These are phyloP conservation scores for Phytophthora crassamura DNA, from an alignment of 352 stramenopile species.

Conservation along the genomic window DNA sequence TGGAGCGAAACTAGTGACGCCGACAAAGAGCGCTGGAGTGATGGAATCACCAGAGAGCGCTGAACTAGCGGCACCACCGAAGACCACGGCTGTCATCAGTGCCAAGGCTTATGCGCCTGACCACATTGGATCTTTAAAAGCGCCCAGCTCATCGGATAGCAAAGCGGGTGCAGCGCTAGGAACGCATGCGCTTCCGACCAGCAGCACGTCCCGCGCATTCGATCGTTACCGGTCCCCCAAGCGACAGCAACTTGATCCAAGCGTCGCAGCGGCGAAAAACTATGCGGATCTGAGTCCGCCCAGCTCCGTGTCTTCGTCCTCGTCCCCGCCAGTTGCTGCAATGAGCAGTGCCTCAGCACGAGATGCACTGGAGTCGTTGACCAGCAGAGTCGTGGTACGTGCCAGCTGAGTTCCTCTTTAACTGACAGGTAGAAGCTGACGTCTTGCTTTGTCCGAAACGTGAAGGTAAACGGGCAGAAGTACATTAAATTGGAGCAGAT, in stretches of 20 bases:
- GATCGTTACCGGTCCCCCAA: constrained; percentile 63
- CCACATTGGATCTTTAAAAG: constrained; percentile 11
- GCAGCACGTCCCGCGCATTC: constrained; percentile 3
- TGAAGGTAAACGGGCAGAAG: constrained; percentile 87
- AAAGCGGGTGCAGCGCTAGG: constrained; percentile 4
- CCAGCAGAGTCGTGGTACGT: constrained; percentile 66
- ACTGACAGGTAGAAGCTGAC: constrained; percentile 1
- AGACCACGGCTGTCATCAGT: neutral
- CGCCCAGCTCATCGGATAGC: constrained; percentile 16
- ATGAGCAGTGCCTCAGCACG: constrained; percentile 32
- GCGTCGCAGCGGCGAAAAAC: constrained; percentile 27
- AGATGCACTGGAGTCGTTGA: constrained; percentile 62
- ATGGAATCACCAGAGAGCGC: neutral
- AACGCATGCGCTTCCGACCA: constrained; percentile 3
- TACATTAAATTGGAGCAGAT: constrained; percentile 98
- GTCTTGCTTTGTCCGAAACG: constrained; percentile 2
- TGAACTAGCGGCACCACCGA: constrained; percentile 1
- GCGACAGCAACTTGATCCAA: constrained; percentile 42
- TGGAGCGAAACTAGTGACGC: neutral
- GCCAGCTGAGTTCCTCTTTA: neutral
- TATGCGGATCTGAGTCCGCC: constrained; percentile 51
- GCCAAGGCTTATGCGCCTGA: constrained; percentile 9
- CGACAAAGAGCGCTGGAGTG: neutral
- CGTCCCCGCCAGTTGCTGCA: constrained; percentile 50
- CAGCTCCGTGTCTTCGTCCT: constrained; percentile 61